Evolutionary conservation across 78 protist species (phyloP), one percentile per base, ranked within the genome.

Genomic region (Polysphondylium violaceum): DNA sequence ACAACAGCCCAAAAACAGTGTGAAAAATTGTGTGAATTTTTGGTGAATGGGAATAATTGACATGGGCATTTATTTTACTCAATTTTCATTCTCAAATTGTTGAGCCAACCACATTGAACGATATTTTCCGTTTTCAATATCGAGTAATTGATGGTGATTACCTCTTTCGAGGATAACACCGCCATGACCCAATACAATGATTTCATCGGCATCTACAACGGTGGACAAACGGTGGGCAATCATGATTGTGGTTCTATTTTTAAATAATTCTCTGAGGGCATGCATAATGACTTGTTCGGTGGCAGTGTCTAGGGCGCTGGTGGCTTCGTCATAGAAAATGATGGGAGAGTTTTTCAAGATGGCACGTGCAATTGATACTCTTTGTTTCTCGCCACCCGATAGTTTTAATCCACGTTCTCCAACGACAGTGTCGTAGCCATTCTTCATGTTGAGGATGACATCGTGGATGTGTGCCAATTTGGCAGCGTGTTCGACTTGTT

Each of bases 141-240:
- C 40, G 19, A 98, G 85, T 77, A 83, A 88, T 23, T 60, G 88
- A 74, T 97, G 98, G n/a, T n/a, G n/a, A 40, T 86, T 88, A 36
- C 99, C 99, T 11, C 89, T 31, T 59, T 97, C 99, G n/a, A 86
- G 65, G 9, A 97, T 43, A 25, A 63, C 29, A 51, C 99, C 99
- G 17, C 90, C 61, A 17, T 44, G 23, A 7, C 86, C 87, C 14
- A 75, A 73, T 12, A 97, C 97, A 19, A 93, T 60, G 51, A 97
- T 96, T 44, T 76, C 73, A 73, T 97, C 98, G 0, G 96, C 94
- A 60, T 97, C 92, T 4, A 50, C 88, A 29, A 97, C 69, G 21
- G 98, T 94, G 11, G 86, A 44, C 19, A 98, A 93, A 43, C 97
- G 29, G 65, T 98, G 99, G 12, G 99, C 98, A 35, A 98, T 86